Percentiles rank a stretch among this genome's conserved stretches.
These are phyloP conservation scores for Pythium aphanidermatum DNA, from an alignment of 352 stramenopile genomes.

Conservation along the genomic window DNA sequence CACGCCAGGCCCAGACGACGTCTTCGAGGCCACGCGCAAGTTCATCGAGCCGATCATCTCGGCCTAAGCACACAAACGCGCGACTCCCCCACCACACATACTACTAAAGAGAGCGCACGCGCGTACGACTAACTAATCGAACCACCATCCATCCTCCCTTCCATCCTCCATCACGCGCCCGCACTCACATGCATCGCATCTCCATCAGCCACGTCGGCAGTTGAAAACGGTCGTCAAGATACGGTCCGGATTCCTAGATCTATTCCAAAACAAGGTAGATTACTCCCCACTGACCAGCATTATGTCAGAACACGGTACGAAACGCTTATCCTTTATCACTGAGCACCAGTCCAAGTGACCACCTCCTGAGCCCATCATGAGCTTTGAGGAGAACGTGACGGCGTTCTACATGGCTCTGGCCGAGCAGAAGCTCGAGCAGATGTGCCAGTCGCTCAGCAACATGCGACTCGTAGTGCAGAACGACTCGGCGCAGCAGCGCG, in stretches of 20 bases:
- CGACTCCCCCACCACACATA: background rate
- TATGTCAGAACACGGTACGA: no score
- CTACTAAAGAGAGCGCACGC: background rate
- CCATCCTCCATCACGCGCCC: background rate
- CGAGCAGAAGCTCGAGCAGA: conserved; percentile 60
- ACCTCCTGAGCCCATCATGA: no score
- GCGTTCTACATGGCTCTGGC: conserved; percentile 78
- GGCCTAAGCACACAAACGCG: conserved; percentile 1
- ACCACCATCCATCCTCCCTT: no score
- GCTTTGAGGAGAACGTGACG: conserved; percentile 77
- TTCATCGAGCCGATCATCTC: conserved; percentile 52
- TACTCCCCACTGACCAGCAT: no score
- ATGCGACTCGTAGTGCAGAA: conserved; percentile 45
- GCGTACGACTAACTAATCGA: no score
- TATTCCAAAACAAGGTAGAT: no score
- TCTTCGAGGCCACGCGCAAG: conserved; percentile 60
- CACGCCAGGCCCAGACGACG: conserved; percentile 56
- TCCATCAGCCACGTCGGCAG: no score
- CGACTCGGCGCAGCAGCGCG: conserved; percentile 18
- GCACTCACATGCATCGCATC: background rate
- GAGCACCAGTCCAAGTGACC: no score
- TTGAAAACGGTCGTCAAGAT: no score
- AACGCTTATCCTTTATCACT: no score
- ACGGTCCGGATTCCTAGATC: no score
- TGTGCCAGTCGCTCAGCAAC: conserved; percentile 50